Base-by-base conservation (phyloP, 1,284 basidiomycete species). In the Anthracocystis walkeri region DNA sequence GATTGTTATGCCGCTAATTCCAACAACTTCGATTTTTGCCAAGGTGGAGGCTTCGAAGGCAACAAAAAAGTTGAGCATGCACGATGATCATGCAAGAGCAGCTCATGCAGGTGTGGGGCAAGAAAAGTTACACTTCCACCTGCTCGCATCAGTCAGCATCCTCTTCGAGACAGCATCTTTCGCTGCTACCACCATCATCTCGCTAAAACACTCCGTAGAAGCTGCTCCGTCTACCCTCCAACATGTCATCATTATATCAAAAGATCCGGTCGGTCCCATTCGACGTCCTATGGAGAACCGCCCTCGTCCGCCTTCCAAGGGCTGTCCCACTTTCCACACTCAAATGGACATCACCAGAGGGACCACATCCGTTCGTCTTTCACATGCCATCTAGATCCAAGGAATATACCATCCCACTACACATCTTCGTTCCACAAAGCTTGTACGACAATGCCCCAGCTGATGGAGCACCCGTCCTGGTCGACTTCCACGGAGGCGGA, bases 401-500 rank as follows among this genome's bases (percentile, higher is more conserved):
- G 0, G 45, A 65, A 4, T 73, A 75, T 46, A 68, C 65, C 10
- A 80, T 80, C 16, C 70, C 74, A 7, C 65, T 80, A 4, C 76
- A 77, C 56, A 72, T 80, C 57, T 80, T 76, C 46, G 62, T 77
- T 7, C 74, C 78, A 0, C 52, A 58, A 1, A 38, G 57, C 25
- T 35, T 66, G n/a, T 77, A 64, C 52, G 51, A 65, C 23, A 38
- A 44, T 11, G 5, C 20, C 11, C 55, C 70, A 38, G 48, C 51
- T 1, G 38, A 41, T 1, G 65, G 75, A 7, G 62, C 66, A 3
- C 79, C 79, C 3, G 59, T 70, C 12, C 58, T 79, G 4, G 62
- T 81, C 40, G 78, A 81, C 50, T 81, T 81, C 41, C 79, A 81
- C 52, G 79, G 79, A 21, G 79, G 79, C 45, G 78, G 79, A 3